A percentile compares a stretch with the other conserved stretches of the same genome.
These are phyloP conservation scores for Paramyrothecium roridum DNA, from an alignment of 2,329 filamentous ascomycete species.

Conservation along the genomic window DNA sequence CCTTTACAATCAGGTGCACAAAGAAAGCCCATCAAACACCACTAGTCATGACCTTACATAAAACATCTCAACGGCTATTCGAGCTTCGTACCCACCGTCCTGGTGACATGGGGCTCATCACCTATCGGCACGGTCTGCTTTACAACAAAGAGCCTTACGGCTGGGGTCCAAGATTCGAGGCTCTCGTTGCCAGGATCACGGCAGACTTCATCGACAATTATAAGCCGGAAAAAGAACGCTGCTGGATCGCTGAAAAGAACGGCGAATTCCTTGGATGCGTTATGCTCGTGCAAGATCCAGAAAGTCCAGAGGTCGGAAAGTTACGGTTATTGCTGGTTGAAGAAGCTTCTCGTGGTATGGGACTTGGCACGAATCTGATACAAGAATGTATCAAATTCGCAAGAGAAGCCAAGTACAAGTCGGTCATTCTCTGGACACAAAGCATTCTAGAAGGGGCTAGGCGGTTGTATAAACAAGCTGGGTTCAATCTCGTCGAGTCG, in stretches of 20 bases:
- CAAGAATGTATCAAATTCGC: conserved; percentile 13
- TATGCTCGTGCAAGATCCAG: conserved; percentile 14
- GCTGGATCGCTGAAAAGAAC: conserved; percentile 21
- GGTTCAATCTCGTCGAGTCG: conserved; percentile 10
- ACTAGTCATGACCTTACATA: no score
- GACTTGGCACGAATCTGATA: conserved; percentile 12
- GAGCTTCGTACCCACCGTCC: neutral
- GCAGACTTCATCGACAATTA: conserved; percentile 19
- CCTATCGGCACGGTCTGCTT: conserved; percentile 16
- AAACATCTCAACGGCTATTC: no score
- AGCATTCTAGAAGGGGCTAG: conserved; percentile 11
- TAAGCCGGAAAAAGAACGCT: conserved; percentile 16
- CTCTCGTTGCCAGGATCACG: conserved; percentile 14
- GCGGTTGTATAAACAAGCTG: conserved; percentile 12
- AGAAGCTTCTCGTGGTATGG: conserved; percentile 11
- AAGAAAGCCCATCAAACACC: no score
- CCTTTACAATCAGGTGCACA: no score
- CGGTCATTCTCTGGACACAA: conserved; percentile 13
- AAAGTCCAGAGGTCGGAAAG: conserved; percentile 11
- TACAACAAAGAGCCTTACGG: conserved; percentile 15
- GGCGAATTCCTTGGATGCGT: conserved; percentile 19
- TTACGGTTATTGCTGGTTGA: conserved; percentile 21
- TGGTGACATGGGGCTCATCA: conserved; percentile 17
- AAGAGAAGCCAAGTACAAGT: conserved; percentile 10
- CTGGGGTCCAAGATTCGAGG: conserved; percentile 17